A percentile compares a stretch with the other conserved stretches of the same genome.
Conservation (phyloP, 164 flowering plant genomes). For the Berberis vulgaris region DNA sequence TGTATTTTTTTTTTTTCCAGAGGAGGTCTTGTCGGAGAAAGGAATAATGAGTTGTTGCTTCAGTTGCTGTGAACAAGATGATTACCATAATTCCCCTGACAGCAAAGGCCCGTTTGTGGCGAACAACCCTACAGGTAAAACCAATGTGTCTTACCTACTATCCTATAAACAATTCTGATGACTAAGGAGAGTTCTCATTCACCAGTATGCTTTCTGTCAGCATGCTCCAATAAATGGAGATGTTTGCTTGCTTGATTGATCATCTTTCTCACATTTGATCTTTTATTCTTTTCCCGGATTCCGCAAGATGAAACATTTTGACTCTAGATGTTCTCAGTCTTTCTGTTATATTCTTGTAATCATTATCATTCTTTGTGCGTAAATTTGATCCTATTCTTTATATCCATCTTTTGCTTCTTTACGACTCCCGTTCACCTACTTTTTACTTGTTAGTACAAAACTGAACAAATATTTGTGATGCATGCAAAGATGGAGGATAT, state of each 20-base stretch:
- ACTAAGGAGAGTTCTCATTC: neutral
- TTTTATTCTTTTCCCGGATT: too few species aligned
- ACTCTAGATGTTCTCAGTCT: too few species aligned
- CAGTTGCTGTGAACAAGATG: slow-evolving; percentile 61
- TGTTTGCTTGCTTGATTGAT: neutral
- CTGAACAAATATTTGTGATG: slow-evolving; percentile 11
- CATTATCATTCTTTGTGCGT: too few species aligned
- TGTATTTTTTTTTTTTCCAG: neutral
- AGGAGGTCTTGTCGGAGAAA: neutral
- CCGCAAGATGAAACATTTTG: too few species aligned
- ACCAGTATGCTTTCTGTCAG: neutral
- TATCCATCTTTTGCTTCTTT: too few species aligned
- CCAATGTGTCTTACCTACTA: neutral
- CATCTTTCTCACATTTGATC: too few species aligned
- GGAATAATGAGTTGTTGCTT: slow-evolving; percentile 59
- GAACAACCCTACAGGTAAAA: slow-evolving; percentile 45
- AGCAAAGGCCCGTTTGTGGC: slow-evolving; percentile 30
- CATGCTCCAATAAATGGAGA: neutral
- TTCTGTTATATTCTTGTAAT: too few species aligned
- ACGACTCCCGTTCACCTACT: neutral
- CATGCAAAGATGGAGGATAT: slow-evolving; percentile 54
- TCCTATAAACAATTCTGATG: neutral
- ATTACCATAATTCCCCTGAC: slow-evolving; percentile 34
- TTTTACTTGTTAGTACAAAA: neutral
- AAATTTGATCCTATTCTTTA: too few species aligned